A percentile compares a stretch with the other conserved stretches of the same genome.
phyloP scores from a whole-genome alignment of 176 grass and related monocot species.

The Secale cereale region DNA sequence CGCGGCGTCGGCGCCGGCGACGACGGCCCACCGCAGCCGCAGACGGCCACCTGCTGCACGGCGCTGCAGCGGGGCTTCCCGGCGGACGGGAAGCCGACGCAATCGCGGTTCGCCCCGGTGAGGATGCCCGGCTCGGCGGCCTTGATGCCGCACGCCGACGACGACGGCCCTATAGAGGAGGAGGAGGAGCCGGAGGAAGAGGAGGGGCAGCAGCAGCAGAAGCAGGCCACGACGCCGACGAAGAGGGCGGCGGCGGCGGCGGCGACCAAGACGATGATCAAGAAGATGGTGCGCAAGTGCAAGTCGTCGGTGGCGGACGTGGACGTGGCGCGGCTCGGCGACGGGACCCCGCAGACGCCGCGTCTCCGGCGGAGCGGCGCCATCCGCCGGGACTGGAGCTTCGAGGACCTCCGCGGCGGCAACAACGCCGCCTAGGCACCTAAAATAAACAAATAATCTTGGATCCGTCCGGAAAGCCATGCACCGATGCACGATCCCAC shows the following conservation, averaged over 20 bases:
- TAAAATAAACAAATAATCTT: neutral
- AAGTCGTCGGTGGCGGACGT: constrained; percentile 34
- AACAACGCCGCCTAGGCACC: constrained; percentile 15
- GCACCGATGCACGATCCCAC: neutral
- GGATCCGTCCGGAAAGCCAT: neutral
- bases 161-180: neutral
- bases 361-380: constrained; percentile 54
- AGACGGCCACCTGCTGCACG: constrained; percentile 50
- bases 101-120: constrained; percentile 31
- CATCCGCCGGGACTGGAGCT: constrained; percentile 81
- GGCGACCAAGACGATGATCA: neutral
- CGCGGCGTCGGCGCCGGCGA: neutral
- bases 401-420: constrained; percentile 47
- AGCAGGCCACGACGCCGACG: neutral
- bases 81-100: neutral
- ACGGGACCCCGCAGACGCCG: constrained; percentile 2
- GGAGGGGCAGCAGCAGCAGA: neutral
- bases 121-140: constrained; percentile 11
- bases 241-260: neutral
- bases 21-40: constrained; percentile 21
- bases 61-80: constrained; percentile 40
- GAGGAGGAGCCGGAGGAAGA: neutral
- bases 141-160: neutral
- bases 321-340: constrained; percentile 1
- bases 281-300: constrained; percentile 38